Conservation (phyloP, 257 asterid species). For the Solanum bulbocastanum region DNA sequence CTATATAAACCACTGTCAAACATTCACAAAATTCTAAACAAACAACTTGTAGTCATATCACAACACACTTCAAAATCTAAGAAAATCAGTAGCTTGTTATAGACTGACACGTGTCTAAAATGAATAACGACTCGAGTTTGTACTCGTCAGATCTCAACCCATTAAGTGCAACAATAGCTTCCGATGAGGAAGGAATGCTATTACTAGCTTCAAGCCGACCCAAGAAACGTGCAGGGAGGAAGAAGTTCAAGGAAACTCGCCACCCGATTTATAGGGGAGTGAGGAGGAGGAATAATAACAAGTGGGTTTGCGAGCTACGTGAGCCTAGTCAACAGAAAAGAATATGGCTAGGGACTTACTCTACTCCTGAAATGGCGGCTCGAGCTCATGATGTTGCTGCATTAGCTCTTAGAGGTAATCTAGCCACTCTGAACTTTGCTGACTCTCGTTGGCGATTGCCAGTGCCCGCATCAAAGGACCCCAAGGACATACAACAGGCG, state of each 20-base stretch:
- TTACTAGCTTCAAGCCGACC: constrained; percentile 9
- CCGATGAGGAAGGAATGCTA: background rate
- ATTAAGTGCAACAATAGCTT: background rate
- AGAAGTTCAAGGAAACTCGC: background rate
- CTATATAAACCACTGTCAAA: background rate
- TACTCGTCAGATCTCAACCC: background rate
- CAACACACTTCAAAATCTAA: background rate
- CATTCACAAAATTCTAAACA: background rate
- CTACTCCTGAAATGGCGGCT: constrained; percentile 76
- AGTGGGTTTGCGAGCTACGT: constrained; percentile 38
- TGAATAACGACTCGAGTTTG: background rate
- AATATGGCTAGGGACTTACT: constrained; percentile 69
- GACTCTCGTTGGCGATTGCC: constrained; percentile 52
- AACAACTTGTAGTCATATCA: background rate
- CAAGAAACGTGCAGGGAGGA: constrained; percentile 2
- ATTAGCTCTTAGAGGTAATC: constrained; percentile 40
- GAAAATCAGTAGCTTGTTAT: background rate
- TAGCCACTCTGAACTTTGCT: constrained; percentile 47
- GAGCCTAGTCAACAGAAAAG: constrained; percentile 48
- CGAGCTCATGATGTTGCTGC: constrained; percentile 25
- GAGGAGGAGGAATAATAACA: constrained; percentile 15
- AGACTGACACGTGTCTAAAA: background rate
- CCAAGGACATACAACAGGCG: constrained; percentile 32
- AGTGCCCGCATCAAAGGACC: constrained; percentile 26
- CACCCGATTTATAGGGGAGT: constrained; percentile 32